Evolutionary conservation across 169 alveolate species (phyloP).

Genomic region (Eimeria necatrix): DNA sequence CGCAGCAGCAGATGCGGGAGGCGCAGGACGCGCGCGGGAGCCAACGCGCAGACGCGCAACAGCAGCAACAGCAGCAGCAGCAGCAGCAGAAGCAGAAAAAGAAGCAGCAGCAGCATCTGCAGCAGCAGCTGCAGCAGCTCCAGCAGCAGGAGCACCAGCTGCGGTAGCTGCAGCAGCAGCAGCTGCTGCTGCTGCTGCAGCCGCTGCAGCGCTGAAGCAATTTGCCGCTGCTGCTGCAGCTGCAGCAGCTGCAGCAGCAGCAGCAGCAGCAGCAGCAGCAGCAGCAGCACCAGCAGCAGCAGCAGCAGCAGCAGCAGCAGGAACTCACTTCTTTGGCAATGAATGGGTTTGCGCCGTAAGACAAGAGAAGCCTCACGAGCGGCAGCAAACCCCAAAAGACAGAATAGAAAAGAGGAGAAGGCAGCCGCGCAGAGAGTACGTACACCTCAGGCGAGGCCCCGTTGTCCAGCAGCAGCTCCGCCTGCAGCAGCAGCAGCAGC

Average conservation of each 20-base stretch:
- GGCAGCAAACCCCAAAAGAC: slow-evolving; percentile 59
- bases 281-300: background rate
- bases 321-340: slow-evolving; percentile 1
- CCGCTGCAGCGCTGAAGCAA: background rate
- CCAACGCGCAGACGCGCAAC: too few relatives aligned
- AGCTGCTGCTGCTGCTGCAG: background rate
- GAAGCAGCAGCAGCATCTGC: too few relatives aligned
- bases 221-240: too few relatives aligned
- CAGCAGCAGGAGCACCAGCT: background rate
- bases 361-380: slow-evolving; percentile 4
- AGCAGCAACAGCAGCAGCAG: too few relatives aligned
- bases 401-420: slow-evolving; percentile 44
- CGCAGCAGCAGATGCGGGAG: too few relatives aligned
- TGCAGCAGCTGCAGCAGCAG: background rate
- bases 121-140: too few relatives aligned
- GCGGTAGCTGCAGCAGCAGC: background rate
- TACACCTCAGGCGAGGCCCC: slow-evolving; percentile 49
- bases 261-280: background rate
- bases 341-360: slow-evolving; percentile 36
- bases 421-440: slow-evolving; percentile 39
- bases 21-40: too few relatives aligned
- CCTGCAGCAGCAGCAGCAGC: slow-evolving; percentile 25
- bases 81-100: too few relatives aligned
- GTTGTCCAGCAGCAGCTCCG: slow-evolving; percentile 37
- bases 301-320: background rate